Evolutionary conservation across 2,329 filamentous ascomycete species (phyloP), one percentile per base, ranked within the genome.

Genomic region (Cercospora zeina): DNA sequence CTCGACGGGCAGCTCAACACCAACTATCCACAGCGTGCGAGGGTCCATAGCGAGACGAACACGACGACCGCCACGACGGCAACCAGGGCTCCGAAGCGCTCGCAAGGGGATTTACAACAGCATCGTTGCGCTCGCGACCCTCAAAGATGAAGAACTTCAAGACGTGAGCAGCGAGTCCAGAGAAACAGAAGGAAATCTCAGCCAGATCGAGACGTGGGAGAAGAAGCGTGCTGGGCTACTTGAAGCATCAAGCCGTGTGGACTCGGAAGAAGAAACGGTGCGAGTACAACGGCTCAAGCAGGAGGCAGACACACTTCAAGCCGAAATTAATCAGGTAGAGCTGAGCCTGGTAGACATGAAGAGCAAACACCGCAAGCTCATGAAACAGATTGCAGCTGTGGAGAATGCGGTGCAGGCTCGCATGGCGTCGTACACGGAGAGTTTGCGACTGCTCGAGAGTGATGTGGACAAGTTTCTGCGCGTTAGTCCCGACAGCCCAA

Each of bases 381-480:
- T 83, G 64, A 81, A 81, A 2, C 81, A 85, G 69, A 84, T 90
- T 50, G 80, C 83, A 6, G 85, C 88, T 59, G 81, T 86, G 1
- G 82, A 82, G 65, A 91, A 87, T 67, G 81, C 82, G 58, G 80
- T 87, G 37, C 89, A 91, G 72, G 87, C 89, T 1, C 86, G 85
- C n/a, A 73, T 91, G 13, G 89, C 87, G 59, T 87, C 88, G 0
- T 92, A 91, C 72, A 84, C 82, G 19, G 84, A 87, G 1, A 87
- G 88, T 3, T 76, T 91, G 36, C 83, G 79, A 59, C 83, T 90
- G 58, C 81, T 90, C 5, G 87, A 92, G 63, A 78, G 77, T 13
- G 84, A 89, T 59, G 80, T 91, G 5, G 76, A 77, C 4, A 78
- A 77, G 3, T 83, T 92, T 62, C 77, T 92, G 67, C 66, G 66